Base-by-base conservation (phyloP, 176 grass and related monocot species). In the maize (Zea mays) region DNA sequence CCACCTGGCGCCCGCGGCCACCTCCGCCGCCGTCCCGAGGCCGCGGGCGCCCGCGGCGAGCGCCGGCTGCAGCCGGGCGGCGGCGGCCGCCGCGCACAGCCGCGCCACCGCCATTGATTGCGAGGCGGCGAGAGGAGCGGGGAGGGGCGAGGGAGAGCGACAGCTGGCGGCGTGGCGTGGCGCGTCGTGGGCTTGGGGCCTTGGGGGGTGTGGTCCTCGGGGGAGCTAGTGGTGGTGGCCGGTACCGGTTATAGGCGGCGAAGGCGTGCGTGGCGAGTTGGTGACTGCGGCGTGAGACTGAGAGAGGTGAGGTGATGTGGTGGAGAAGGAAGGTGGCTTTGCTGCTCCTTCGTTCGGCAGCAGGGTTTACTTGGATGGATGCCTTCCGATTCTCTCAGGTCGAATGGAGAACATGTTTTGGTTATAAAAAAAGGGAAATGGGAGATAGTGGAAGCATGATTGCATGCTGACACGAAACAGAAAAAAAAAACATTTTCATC, bases 1-100 rank as follows among this genome's bases (percentile, higher is more conserved):
- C 91, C 95, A 93, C 66, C 75, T 38, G 70, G 68, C 84, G 64
- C 6, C 44, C 67, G 44, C 54, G 17, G 5, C n/a, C 8, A 38
- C 62, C 6, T 51, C 27, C 69, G 59, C 68, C 0, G 84, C 79
- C 60, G 84, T 77, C 27, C 77, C 72, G 12, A 81, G 13, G 57
- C 77, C 73, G 58, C 66, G 9, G 12, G 17, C 65, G 17, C 49
- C 38, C 17, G 54, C 16, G 71, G 62, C 14, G 71, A 75, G 46
- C 74, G 62, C 69, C 4, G 79, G 73, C 17, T 6, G 58, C 41
- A 87, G 60, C 62, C 57, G 27, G 35, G n/a, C 33, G 27, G 37
- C 69, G 37, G 37, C 74, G 37, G 27, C 27, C 27, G 63, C 27
- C 40, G 73, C 59, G 84, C 87, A 61, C 48, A 80, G 67, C 62